A percentile compares a stretch with the other conserved stretches of the same genome.
Conservation (phyloP, 2,329 filamentous ascomycete genomes). For the Colletotrichum simmondsii region DNA sequence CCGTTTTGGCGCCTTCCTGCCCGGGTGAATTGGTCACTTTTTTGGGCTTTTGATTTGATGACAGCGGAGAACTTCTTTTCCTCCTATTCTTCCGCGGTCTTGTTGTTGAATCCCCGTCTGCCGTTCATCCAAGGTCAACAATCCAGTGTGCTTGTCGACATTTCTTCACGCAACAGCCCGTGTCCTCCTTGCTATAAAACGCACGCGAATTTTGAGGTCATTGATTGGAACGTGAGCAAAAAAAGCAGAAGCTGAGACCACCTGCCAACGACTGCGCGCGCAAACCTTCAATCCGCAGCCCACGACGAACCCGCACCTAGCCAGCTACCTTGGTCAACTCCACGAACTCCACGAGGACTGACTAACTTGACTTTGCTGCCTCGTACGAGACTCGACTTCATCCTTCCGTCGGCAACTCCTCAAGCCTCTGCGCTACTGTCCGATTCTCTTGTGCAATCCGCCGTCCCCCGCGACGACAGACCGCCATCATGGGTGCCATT, state of each 20-base stretch:
- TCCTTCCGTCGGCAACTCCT: not conserved
- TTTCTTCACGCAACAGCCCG: not conserved
- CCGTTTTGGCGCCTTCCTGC: not conserved
- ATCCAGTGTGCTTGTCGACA: not conserved
- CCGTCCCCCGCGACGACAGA: slow-evolving; percentile 15
- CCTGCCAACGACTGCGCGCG: not conserved
- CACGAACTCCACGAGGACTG: not conserved
- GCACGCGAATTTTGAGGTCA: not conserved
- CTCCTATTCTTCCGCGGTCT: slow-evolving; percentile 4
- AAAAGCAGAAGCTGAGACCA: not conserved
- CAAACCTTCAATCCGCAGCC: not conserved
- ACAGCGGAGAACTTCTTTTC: slow-evolving; percentile 10
- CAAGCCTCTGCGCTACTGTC: not conserved
- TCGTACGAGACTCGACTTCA: not conserved
- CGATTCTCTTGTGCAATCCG: not conserved
- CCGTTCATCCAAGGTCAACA: not conserved
- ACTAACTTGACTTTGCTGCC: not conserved
- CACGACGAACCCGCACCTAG: not conserved
- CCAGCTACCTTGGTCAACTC: not conserved
- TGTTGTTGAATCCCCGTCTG: not conserved
- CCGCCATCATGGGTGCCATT: slow-evolving; percentile 67
- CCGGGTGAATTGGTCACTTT: not conserved
- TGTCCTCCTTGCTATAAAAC: not conserved
- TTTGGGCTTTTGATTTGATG: not conserved
- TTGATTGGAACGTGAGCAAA: not conserved